These are phyloP conservation scores for Pelagomonas calceolata DNA, from an alignment of 108 stramenopile genomes.

Conservation along the genomic window DNA sequence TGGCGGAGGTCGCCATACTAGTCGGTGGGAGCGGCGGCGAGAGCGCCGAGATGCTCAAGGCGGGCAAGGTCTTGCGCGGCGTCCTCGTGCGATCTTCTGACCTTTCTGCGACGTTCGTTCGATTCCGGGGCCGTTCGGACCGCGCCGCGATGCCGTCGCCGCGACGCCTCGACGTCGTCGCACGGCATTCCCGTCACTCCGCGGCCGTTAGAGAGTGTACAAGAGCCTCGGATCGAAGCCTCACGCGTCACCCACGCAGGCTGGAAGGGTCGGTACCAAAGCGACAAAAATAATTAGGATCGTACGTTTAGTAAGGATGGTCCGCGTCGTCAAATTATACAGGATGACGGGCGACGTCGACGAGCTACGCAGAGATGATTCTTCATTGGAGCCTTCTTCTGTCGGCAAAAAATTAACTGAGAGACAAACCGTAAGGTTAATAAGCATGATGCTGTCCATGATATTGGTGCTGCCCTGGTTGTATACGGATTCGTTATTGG, in stretches of 20 bases:
- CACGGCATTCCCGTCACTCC: too few species aligned
- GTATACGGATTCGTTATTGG: neutral
- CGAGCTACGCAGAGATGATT: neutral
- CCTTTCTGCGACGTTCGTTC: too few species aligned
- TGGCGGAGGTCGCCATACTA: neutral
- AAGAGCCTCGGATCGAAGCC: too few species aligned
- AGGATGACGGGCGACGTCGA: conserved; percentile 28
- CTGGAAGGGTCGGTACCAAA: conserved; percentile 21
- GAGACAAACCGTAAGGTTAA: conserved; percentile 31
- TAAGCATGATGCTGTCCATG: conserved; percentile 23
- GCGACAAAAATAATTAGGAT: conserved; percentile 38
- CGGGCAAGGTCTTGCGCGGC: too few species aligned
- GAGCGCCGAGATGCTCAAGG: conserved; percentile 4
- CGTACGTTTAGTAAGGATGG: conserved; percentile 51
- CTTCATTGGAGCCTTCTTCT: conserved; percentile 5
- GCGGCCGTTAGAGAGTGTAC: too few species aligned
- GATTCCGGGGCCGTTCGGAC: too few species aligned
- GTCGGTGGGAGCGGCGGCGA: neutral
- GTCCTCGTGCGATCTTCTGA: too few species aligned
- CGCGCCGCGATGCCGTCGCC: too few species aligned
- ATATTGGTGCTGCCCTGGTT: conserved; percentile 23
- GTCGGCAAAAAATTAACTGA: conserved; percentile 35
- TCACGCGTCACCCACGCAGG: too few species aligned
- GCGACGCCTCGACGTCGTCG: too few species aligned
- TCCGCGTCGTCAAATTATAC: conserved; percentile 57